Percentiles rank a stretch among this genome's conserved stretches.
phyloP scores from a whole-genome alignment of 176 grass and related monocot genomes.

The Oryza meridionalis region DNA sequence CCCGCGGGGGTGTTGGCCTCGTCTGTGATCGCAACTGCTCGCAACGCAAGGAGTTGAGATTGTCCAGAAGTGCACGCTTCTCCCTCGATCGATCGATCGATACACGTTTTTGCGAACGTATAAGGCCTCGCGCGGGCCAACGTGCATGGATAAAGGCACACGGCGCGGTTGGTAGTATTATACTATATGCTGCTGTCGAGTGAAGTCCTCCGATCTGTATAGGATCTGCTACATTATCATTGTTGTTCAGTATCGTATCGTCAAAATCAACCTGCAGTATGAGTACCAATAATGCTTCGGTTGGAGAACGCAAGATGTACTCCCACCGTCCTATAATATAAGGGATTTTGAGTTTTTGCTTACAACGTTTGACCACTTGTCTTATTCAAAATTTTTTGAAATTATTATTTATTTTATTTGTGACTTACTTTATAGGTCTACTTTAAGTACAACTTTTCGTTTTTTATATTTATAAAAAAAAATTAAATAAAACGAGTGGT shows the following conservation, averaged over 20 bases:
- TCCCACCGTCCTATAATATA: too few species aligned
- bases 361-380: too few species aligned
- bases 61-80: conserved; percentile 1
- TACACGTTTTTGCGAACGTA: neutral
- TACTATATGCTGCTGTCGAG: too few species aligned
- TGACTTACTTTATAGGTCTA: too few species aligned
- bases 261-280: neutral
- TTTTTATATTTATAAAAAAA: too few species aligned
- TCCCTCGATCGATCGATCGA: neutral
- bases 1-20: neutral
- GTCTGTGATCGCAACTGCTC: neutral
- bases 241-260: neutral
- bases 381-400: too few species aligned
- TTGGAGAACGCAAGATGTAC: neutral
- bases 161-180: neutral
- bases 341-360: too few species aligned
- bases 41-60: neutral
- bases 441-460: too few species aligned
- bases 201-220: neutral
- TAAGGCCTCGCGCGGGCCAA: neutral
- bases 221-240: neutral
- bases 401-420: too few species aligned
- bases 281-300: neutral
- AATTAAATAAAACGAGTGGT: too few species aligned
- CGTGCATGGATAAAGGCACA: neutral